A percentile compares a stretch with the other conserved stretches of the same genome.
phyloP scores from a whole-genome alignment of 352 stramenopile species.

The Globisporangium ultimum region DNA sequence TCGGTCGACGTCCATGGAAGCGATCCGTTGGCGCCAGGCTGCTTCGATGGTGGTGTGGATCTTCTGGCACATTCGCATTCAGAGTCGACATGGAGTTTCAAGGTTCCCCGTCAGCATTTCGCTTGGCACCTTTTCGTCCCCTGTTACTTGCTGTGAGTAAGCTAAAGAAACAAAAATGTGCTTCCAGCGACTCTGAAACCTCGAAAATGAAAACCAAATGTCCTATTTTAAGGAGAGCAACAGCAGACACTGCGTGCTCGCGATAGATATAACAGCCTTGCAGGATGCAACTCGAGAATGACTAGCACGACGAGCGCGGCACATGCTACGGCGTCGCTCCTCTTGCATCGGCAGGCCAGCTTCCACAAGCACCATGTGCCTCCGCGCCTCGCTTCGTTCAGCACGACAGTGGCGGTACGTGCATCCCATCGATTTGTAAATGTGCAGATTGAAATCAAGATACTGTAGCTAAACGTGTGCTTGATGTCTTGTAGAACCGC shows the following conservation, averaged over 20 bases:
- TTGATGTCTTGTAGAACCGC: conserved; percentile 34
- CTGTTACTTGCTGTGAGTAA: too few species aligned
- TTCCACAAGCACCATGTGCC: conserved; percentile 24
- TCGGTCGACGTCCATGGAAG: conserved; percentile 5
- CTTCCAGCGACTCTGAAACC: too few species aligned
- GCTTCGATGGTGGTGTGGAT: background rate
- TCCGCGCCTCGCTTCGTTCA: conserved; percentile 26
- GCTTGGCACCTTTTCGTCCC: background rate
- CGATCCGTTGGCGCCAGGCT: conserved; percentile 3
- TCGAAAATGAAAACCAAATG: too few species aligned
- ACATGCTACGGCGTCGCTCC: conserved; percentile 23
- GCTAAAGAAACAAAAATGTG: too few species aligned
- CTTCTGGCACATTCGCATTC: conserved; percentile 4
- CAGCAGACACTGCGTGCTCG: too few species aligned
- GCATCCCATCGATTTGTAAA: background rate
- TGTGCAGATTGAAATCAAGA: background rate
- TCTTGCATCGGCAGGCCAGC: conserved; percentile 36
- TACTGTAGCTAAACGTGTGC: background rate
- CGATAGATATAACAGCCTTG: too few species aligned
- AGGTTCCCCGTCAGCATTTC: conserved; percentile 3
- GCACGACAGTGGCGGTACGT: conserved; percentile 34
- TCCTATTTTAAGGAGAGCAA: too few species aligned
- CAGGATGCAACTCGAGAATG: background rate
- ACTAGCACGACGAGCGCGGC: conserved; percentile 2
- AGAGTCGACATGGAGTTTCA: conserved; percentile 10